These are phyloP conservation scores for Kockiozyma suomiensis DNA, from an alignment of 805 yeast genomes.

Conservation along the genomic window DNA sequence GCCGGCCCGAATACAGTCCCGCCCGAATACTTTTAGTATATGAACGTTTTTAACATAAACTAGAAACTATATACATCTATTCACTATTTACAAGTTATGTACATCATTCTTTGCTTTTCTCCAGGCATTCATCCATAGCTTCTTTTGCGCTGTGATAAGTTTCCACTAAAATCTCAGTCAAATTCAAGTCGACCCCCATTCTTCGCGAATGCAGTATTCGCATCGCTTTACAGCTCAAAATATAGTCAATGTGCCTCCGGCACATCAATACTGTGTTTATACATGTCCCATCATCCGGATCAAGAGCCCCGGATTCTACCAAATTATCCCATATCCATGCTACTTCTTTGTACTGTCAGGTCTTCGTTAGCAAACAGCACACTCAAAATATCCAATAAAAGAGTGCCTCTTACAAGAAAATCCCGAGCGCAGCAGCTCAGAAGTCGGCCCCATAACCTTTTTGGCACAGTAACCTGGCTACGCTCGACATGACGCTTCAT, in stretches of 20 bases:
- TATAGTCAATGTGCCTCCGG: not conserved
- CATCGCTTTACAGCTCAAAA: constrained; percentile 3
- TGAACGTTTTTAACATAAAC: not conserved
- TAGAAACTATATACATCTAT: not conserved
- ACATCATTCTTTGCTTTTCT: not conserved
- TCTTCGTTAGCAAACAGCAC: too few species aligned
- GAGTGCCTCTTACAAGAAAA: not conserved
- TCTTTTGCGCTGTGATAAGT: not conserved
- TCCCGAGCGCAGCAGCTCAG: not conserved
- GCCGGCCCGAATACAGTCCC: too few species aligned
- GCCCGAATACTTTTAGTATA: too few species aligned
- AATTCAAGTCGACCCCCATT: not conserved
- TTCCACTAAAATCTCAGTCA: not conserved
- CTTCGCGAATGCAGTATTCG: constrained; percentile 5
- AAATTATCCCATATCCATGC: constrained; percentile 10
- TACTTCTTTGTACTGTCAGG: constrained; percentile 5
- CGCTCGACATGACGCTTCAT: not conserved
- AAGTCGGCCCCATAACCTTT: not conserved
- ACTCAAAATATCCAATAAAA: too few species aligned
- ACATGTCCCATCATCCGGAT: constrained; percentile 12
- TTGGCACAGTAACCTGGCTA: not conserved
- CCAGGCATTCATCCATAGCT: not conserved
- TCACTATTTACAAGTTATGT: not conserved
- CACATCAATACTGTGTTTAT: constrained; percentile 7
- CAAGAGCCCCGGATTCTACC: not conserved